A percentile compares a stretch with the other conserved stretches of the same genome.
These are phyloP conservation scores for Hymenoscyphus albidus DNA, from an alignment of 2,329 filamentous ascomycete genomes.

Conservation along the genomic window DNA sequence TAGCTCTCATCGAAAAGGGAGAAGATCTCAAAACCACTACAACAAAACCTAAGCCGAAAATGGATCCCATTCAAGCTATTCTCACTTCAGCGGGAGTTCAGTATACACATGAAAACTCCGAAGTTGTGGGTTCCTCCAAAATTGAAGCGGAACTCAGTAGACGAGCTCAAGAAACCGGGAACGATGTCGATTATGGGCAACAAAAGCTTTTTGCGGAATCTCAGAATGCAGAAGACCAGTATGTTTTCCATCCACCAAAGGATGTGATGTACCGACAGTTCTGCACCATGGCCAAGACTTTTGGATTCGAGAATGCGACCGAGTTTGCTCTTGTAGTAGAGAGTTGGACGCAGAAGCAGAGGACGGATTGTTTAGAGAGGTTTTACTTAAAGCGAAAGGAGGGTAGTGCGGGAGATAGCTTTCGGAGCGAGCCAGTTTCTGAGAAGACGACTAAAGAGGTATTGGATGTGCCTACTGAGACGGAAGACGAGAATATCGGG, in stretches of 20 bases:
- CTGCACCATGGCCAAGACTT: conserved; percentile 79
- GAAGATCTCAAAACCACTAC: conserved; percentile 41
- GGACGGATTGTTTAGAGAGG: conserved; percentile 70
- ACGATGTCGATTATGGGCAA: conserved; percentile 46
- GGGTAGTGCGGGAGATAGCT: not conserved
- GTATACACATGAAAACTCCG: conserved; percentile 94
- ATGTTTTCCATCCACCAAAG: conserved; percentile 57
- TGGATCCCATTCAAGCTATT: conserved; percentile 82
- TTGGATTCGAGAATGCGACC: conserved; percentile 70
- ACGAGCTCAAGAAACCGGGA: conserved; percentile 49
- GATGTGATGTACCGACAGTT: conserved; percentile 79
- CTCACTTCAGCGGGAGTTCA: conserved; percentile 83
- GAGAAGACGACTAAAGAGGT: not conserved
- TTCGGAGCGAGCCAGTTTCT: conserved; percentile 22
- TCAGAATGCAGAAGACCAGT: conserved; percentile 33
- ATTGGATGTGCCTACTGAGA: conserved; percentile 15
- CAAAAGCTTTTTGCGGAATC: conserved; percentile 55
- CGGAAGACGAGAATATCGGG: conserved; percentile 13
- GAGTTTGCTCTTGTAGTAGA: conserved; percentile 91
- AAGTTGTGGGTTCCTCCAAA: conserved; percentile 88
- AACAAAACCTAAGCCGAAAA: conserved; percentile 44
- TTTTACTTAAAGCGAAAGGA: conserved; percentile 67
- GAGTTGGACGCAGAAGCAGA: conserved; percentile 79
- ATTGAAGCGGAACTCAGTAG: conserved; percentile 83
- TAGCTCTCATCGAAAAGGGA: conserved; percentile 52